Evolutionary conservation across 164 flowering plant genomes (phyloP), one percentile per base, ranked within the genome.

Genomic region (Vitis rotundifolia): DNA sequence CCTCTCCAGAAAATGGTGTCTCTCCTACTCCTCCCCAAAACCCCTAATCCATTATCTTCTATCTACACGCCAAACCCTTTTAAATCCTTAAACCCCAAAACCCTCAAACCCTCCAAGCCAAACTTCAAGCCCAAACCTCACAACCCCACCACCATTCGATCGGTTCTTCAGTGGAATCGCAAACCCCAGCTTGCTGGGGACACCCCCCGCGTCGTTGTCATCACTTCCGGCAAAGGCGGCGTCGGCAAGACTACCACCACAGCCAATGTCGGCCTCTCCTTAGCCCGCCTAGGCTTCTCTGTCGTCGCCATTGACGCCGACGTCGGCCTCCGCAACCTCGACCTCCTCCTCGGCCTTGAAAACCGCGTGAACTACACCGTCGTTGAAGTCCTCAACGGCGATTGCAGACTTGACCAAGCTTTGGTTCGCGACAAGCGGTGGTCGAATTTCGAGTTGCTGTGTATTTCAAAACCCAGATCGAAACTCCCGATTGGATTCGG

Each of bases 151-250:
- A 26, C 74, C 16, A 58, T 77, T 52, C 81, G 69, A 9, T 82
- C 89, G 55, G 82, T 87, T 54, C 92, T 93, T 29, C 97, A 91
- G 55, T 95, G 86, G 87, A 91, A 89, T 66, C 82, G 99, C 47
- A 91, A 90, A 68, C 99, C 99, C 51, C 78, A 90, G 60, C 73
- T 91, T 49, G 64, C 92, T 57, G 95, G 90, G 5, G 87, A 89
- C 0, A 90, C 98, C 1, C 99, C 99, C 0, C 86, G 98, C 8
- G 94, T 95, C 9, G 94, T 93, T 56, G 99, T 95, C 72, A 86
- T 95, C 68, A 95, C 99, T 69, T 95, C 99, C 64, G 99, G 99
- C 31, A 95, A 95, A 75, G 99, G 99, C n/a, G 99, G 99, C 29
- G 98, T 95, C 11, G 99, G 99, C 5, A 95, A 95, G 70, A 95